Percentiles rank a stretch among this genome's conserved stretches.
phyloP scores from a whole-genome alignment of 2,329 filamentous ascomycete genomes.

The Fusarium odoratissimum region DNA sequence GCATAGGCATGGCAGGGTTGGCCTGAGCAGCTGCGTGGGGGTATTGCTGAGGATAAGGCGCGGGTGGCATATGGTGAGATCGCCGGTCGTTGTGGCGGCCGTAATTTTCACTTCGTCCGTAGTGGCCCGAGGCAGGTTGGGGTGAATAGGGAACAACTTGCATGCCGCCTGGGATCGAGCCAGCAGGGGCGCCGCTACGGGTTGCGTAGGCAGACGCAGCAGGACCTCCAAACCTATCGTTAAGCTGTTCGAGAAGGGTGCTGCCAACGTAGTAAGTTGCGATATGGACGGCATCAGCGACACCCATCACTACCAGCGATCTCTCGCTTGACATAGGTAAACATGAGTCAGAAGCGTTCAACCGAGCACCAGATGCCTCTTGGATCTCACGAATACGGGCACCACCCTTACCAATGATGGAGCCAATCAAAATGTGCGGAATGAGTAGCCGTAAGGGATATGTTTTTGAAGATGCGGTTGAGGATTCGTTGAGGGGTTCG shows the following conservation, averaged over 20 bases:
- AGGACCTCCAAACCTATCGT: constrained; percentile 94
- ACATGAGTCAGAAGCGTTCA: constrained; percentile 96
- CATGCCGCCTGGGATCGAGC: constrained; percentile 96
- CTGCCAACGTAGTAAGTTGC: constrained; percentile 98
- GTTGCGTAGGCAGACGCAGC: constrained; percentile 98
- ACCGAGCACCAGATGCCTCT: constrained; percentile 93
- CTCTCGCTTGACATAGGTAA: constrained; percentile 95
- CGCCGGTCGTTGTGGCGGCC: constrained; percentile 78
- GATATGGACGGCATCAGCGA: constrained; percentile 98
- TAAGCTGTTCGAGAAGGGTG: constrained; percentile 97
- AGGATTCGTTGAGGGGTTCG: constrained; percentile 87
- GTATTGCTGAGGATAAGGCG: constrained; percentile 78
- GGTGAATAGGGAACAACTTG: constrained; percentile 98
- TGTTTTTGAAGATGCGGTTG: constrained; percentile 93
- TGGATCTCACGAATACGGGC: constrained; percentile 98
- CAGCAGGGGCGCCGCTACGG: constrained; percentile 90
- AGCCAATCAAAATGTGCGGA: constrained; percentile 96
- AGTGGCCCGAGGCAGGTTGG: constrained; percentile 91
- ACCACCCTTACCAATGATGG: constrained; percentile 97
- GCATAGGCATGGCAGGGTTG: constrained; percentile 74
- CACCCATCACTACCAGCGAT: constrained; percentile 96
- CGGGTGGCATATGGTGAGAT: constrained; percentile 79
- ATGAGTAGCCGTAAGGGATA: constrained; percentile 96
- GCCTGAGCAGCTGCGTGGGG: constrained; percentile 71
- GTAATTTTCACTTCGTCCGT: constrained; percentile 89